Evolutionary conservation across 306 rosid species (phyloP), one percentile per base, ranked within the genome.

Genomic region (Trifolium dubium): DNA sequence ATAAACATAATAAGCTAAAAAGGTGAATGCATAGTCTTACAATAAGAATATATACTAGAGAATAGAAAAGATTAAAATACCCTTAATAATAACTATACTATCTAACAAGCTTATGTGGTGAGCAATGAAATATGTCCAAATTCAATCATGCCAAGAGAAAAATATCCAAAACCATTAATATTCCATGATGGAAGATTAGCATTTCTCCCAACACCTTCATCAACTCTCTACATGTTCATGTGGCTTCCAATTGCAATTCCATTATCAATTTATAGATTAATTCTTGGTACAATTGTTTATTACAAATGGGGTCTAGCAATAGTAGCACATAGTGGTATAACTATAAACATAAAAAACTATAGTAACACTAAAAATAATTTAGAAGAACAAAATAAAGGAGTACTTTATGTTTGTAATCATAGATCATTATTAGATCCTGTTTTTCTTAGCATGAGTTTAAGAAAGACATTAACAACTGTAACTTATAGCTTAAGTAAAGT

Each of bases 121-220:
- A 58, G 17, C 13, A 67, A 43, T 67, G 80, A 55, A 10, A 68
- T 30, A 18, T 14, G 17, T 30, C 37, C 54, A 41, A 34, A 1
- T 2, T 41, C 54, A 51, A 41, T 31, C 0, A 76, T 83, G 80
- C 79, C 84, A 69, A 85, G 96, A 71, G 86, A 81, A 31, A 85
- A 73, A 59, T 88, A 85, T 64, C 96, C 96, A 67, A 92, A 92
- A 35, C 89, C 96, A 3, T 51, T 92, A 15, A 86, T 92, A 44
- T 92, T 89, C 15, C 97, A 92, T 54, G 97, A 92, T 74, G 97
- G 96, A 76, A 86, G 97, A 72, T 76, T 89, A 10, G 96, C 96
- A 18, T 92, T 92, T 77, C 46, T 89, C 41, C 98, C 96, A 4
- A 92, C 96, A 1, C 94, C 98, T 0, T 60, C 68, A 5, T 87